Conservation (phyloP, 345 rosid genomes). For the Sonneratia caseolaris region DNA sequence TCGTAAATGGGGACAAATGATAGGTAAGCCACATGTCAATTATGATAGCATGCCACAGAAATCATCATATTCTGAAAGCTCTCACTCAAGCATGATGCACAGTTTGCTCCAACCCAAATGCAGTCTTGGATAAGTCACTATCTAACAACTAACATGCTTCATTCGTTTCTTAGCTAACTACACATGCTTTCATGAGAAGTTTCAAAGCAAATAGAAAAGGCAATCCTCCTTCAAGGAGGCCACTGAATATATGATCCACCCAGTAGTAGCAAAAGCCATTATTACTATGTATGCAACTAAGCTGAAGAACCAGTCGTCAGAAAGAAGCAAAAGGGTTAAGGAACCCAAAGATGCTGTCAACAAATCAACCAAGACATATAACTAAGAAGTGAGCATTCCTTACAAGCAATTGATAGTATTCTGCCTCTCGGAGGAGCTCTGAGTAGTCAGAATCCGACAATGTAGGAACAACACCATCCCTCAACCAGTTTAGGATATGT, state of each 20-base stretch:
- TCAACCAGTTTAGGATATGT: slow-evolving; percentile 83
- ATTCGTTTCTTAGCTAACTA: not conserved
- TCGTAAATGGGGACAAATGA: not conserved
- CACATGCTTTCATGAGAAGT: not conserved
- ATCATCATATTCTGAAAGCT: not conserved
- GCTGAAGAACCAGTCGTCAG: not conserved
- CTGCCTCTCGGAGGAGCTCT: slow-evolving; percentile 76
- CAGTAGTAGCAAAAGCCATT: not conserved
- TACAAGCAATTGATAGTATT: slow-evolving; percentile 81
- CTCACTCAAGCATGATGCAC: not conserved
- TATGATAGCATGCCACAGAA: not conserved
- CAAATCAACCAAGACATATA: not conserved
- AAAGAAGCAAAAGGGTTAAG: not conserved
- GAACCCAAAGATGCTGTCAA: not conserved
- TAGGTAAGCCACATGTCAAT: not conserved
- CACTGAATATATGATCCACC: not conserved
- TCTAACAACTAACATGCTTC: not conserved
- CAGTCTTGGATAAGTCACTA: not conserved
- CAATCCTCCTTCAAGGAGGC: not conserved
- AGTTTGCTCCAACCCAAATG: not conserved
- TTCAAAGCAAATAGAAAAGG: not conserved
- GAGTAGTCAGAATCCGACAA: slow-evolving; percentile 49
- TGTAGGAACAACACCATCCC: slow-evolving; percentile 73
- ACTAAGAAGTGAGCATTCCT: slow-evolving; percentile 18
- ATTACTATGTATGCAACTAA: not conserved